Evolutionary conservation across 768 basidiomycete species (phyloP), one percentile per base, ranked within the genome.

Genomic region (Naganishia vaughanmartiniae): DNA sequence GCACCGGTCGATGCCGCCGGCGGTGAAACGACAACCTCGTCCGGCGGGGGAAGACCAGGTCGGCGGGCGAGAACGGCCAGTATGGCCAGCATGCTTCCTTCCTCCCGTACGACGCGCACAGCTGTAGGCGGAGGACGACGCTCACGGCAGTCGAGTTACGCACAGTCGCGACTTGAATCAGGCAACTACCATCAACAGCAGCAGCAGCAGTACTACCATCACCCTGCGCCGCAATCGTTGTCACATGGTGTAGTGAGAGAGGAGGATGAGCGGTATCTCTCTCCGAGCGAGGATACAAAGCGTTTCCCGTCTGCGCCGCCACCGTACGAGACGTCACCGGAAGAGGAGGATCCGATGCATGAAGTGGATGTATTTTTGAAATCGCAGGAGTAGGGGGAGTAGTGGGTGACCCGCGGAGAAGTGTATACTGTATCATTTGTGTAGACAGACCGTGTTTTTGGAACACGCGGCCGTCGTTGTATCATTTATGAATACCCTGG

Each of bases 41-140:
- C 21, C 3, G 26, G 36, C 6, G 51, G 58, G 2, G 48, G 21
- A 26, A 42, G 60, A 36, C 21, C 31, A 17, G 60, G 58, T 15
- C 21, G 58, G 28, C 24, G 69, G 15, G 48, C 65, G 36, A 33
- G 69, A 24, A 70, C 69, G 34, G 69, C 69, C 1, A 65, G 58
- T 21, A 70, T 57, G 55, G 69, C 69, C 1, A 70, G 69, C 60
- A 70, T 65, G 48, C 60, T 70, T 21, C 69, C 69, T 28, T 21
- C 69, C 14, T 30, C 69, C 17, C 56, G 69, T n/a, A 51, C 57
- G 9, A 34, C 33, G 21, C 57, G 57, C 24, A 34, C 60, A 5
- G 24, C 39, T 2, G 39, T 42, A 42, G 42, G 57, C 55, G 34
- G 39, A 2, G 60, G 60, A 26, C n/a, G 60, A 26, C 36, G 60